These are phyloP conservation scores for Nakazawaea peltata DNA, from an alignment of 805 yeast species.

Conservation along the genomic window DNA sequence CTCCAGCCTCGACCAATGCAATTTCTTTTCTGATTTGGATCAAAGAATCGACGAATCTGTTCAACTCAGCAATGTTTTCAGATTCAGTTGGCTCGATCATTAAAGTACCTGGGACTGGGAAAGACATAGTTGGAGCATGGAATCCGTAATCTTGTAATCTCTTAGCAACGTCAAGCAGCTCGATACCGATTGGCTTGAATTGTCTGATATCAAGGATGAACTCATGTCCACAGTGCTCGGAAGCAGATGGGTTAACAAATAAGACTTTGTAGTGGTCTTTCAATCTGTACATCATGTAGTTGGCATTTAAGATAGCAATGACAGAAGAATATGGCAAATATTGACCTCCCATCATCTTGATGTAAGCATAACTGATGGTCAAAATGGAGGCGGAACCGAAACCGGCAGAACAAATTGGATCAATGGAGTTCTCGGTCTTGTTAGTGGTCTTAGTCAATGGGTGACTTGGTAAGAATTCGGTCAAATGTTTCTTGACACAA, in stretches of 20 bases:
- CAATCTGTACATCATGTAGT: conserved; percentile 84
- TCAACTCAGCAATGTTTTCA: conserved; percentile 80
- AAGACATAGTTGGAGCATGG: conserved; percentile 98
- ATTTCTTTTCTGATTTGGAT: conserved; percentile 80
- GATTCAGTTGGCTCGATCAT: conserved; percentile 99
- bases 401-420: conserved; percentile 87
- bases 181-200: conserved; percentile 72
- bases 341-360: conserved; percentile 84
- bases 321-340: conserved; percentile 84
- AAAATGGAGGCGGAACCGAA: conserved; percentile 91
- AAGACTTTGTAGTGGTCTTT: conserved; percentile 65
- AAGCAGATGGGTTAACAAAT: conserved; percentile 47
- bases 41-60: conserved; percentile 84
- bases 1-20: conserved; percentile 58
- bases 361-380: conserved; percentile 91
- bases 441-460: conserved; percentile 48
- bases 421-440: conserved; percentile 36
- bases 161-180: conserved; percentile 95
- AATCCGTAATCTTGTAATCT: conserved; percentile 96
- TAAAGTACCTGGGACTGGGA: conserved; percentile 95
- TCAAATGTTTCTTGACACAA: conserved; percentile 78
- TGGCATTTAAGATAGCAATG: conserved; percentile 90
- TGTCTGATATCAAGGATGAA: conserved; percentile 88
- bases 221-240: conserved; percentile 89
- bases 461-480: conserved; percentile 79